Conservation (phyloP, 257 asterid species). For the Rhazya stricta region DNA sequence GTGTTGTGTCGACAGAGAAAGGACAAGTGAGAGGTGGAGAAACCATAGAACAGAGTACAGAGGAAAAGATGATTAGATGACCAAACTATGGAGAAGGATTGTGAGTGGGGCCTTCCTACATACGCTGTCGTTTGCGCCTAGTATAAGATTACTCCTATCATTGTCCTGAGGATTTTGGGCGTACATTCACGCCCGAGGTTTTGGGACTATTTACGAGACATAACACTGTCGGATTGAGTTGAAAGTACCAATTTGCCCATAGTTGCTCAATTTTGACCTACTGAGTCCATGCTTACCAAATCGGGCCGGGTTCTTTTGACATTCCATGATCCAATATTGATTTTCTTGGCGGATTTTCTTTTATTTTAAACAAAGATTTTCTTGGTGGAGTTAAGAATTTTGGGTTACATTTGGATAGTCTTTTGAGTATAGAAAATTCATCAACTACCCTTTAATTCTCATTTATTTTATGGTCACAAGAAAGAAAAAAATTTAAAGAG, state of each 20-base stretch:
- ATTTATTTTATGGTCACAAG: no score
- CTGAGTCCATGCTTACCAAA: no score
- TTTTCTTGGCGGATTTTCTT: no score
- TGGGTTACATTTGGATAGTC: no score
- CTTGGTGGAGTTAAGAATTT: no score
- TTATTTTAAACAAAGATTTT: no score
- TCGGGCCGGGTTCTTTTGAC: no score
- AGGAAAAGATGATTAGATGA: slow-evolving; percentile 2
- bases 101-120: slow-evolving; percentile 15
- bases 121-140: slow-evolving; percentile 6
- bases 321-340: no score
- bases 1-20: slow-evolving; percentile 14
- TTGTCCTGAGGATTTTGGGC: slow-evolving; percentile 3
- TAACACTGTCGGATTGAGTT: neutral
- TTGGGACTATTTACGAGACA: slow-evolving; percentile 11
- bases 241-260: slow-evolving; percentile 6
- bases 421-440: no score
- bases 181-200: slow-evolving; percentile 6
- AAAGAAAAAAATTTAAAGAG: no score
- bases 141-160: slow-evolving; percentile 7
- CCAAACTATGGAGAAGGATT: slow-evolving; percentile 11
- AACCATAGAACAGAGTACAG: slow-evolving; percentile 8
- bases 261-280: neutral
- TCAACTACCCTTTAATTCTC: no score
- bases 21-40: slow-evolving; percentile 14